phyloP scores from a whole-genome alignment of 1,284 basidiomycete species.

The Amylostereum chailletii region DNA sequence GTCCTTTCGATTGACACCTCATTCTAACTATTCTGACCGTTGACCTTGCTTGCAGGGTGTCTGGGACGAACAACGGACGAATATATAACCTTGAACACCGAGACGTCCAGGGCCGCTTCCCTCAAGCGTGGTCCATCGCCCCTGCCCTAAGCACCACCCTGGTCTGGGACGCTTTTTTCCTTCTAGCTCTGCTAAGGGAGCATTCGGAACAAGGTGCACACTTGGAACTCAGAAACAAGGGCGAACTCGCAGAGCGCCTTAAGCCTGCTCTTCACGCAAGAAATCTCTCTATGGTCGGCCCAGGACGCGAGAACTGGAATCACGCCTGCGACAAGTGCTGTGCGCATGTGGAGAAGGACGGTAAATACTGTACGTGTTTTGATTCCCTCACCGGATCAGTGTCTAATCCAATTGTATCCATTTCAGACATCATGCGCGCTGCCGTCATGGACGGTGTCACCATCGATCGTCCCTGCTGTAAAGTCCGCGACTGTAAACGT shows the following conservation, averaged over 20 bases:
- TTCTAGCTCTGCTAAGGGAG: no score
- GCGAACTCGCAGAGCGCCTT: not conserved
- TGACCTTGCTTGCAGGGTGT: not conserved
- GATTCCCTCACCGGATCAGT: no score
- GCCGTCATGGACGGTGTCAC: slow-evolving; percentile 23
- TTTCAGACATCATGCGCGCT: slow-evolving; percentile 4
- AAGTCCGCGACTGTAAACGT: slow-evolving; percentile 13
- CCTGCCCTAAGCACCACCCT: no score
- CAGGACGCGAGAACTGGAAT: slow-evolving; percentile 1
- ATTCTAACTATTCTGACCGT: not conserved
- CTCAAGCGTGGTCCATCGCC: not conserved
- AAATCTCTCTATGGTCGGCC: not conserved
- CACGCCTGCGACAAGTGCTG: not conserved
- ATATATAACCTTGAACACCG: not conserved
- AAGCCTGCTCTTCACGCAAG: not conserved
- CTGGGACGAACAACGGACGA: not conserved
- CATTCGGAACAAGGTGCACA: no score
- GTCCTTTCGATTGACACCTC: not conserved
- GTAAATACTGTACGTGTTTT: no score
- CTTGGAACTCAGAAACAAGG: not conserved
- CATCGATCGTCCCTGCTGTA: slow-evolving; percentile 24
- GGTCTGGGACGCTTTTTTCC: no score
- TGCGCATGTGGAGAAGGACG: not conserved
- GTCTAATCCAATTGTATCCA: not conserved
- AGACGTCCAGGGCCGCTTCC: not conserved